Percentiles rank a stretch among this genome's conserved stretches.
These are phyloP conservation scores for Gossypium anomalum DNA, from an alignment of 345 rosid species.

Conservation along the genomic window DNA sequence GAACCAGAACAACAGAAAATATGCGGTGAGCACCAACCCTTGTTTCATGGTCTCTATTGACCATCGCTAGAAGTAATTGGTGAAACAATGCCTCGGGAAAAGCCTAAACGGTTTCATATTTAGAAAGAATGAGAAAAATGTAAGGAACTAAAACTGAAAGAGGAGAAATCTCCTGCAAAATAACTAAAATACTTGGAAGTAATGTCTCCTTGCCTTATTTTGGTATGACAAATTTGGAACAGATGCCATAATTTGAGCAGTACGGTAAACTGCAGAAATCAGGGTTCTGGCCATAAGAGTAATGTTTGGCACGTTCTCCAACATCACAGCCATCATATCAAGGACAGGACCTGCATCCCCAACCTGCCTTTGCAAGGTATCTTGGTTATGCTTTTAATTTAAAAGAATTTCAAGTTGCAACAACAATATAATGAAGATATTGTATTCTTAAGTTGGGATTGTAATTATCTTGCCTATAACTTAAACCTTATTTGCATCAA, in stretches of 20 bases:
- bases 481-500: neutral
- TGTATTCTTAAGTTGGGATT: neutral
- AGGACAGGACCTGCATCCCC: conserved; percentile 85
- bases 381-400: conserved; percentile 17
- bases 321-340: conserved; percentile 77
- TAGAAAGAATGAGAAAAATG: neutral
- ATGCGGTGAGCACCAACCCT: conserved; percentile 67
- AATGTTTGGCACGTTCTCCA: conserved; percentile 70
- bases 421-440: neutral
- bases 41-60: conserved; percentile 54
- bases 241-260: conserved; percentile 68
- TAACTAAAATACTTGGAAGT: neutral
- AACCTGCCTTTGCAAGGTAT: conserved; percentile 35
- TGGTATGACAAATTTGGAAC: conserved; percentile 61
- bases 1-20: conserved; percentile 68
- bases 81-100: conserved; percentile 70
- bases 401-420: neutral
- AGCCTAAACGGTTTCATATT: conserved; percentile 35
- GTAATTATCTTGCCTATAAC: neutral
- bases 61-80: conserved; percentile 66
- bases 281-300: conserved; percentile 61
- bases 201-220: conserved; percentile 45
- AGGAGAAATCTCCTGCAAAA: neutral
- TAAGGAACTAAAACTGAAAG: conserved; percentile 5
- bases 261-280: conserved; percentile 53